Conservation (phyloP, 1,139 yeast genomes). For the Taphrina deformans region DNA sequence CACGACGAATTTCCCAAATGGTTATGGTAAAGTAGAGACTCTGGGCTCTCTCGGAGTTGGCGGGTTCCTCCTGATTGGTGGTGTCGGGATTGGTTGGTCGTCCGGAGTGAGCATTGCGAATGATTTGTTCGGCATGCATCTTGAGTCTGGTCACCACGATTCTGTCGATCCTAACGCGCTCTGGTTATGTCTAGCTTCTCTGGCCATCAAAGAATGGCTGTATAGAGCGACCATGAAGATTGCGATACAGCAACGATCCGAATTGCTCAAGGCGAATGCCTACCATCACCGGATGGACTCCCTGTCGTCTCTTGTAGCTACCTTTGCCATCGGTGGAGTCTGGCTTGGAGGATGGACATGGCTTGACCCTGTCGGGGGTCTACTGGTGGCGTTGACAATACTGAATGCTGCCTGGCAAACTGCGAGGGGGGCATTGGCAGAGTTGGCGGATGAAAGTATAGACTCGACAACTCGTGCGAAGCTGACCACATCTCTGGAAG, state of each 20-base stretch:
- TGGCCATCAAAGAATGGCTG: conserved; percentile 80
- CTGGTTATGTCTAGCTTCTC: conserved; percentile 90
- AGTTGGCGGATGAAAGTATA: conserved; percentile 62
- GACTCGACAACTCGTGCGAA: conserved; percentile 36
- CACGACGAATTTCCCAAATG: conserved; percentile 68
- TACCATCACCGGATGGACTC: conserved; percentile 99
- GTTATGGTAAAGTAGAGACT: conserved; percentile 91
- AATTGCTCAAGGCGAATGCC: conserved; percentile 91
- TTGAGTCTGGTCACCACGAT: conserved; percentile 52
- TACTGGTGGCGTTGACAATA: conserved; percentile 75
- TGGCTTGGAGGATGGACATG: conserved; percentile 63
- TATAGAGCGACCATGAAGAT: conserved; percentile 77
- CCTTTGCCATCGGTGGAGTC: conserved; percentile 83
- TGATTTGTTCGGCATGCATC: conserved; percentile 40
- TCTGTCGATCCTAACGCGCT: conserved; percentile 78
- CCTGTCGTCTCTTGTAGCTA: conserved; percentile 85
- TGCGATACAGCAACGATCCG: conserved; percentile 74
- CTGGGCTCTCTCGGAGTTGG: conserved; percentile 88
- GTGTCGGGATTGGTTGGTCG: conserved; percentile 70
- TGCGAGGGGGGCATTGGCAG: conserved; percentile 65
- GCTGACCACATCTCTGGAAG: conserved; percentile 29
- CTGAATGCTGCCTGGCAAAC: conserved; percentile 83
- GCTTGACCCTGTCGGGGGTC: conserved; percentile 89
- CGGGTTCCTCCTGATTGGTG: conserved; percentile 78
- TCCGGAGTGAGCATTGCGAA: conserved; percentile 34